Percentiles rank a stretch among this genome's conserved stretches.
phyloP scores from a whole-genome alignment of 2,329 filamentous ascomycete genomes.

The Aureobasidium sp. region DNA sequence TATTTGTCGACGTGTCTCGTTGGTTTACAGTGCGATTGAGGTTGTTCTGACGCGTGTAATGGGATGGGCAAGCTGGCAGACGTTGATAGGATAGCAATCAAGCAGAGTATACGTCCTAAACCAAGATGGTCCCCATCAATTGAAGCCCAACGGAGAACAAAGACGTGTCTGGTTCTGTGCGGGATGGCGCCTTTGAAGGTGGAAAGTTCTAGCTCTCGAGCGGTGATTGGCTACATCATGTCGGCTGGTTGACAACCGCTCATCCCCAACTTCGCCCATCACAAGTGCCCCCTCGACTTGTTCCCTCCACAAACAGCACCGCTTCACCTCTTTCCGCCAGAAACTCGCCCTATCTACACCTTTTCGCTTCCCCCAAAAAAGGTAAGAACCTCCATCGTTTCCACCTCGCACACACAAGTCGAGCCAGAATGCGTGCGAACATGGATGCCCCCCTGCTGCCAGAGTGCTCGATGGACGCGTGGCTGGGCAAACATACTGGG shows the following conservation, averaged over 20 bases:
- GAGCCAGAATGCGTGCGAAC: background rate
- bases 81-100: background rate
- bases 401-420: background rate
- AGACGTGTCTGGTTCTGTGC: constrained; percentile 7
- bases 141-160: constrained; percentile 6
- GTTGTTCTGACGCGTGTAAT: background rate
- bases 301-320: constrained; percentile 4
- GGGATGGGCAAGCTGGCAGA: background rate
- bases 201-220: constrained; percentile 5
- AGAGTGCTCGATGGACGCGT: constrained; percentile 7
- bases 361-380: constrained; percentile 1
- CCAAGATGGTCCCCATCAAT: background rate
- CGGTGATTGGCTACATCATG: constrained; percentile 6
- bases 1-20: constrained; percentile 1
- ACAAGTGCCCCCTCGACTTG: constrained; percentile 6
- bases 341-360: background rate
- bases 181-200: background rate
- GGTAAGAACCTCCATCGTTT: background rate
- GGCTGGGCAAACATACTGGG: constrained; percentile 9
- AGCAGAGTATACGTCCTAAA: background rate
- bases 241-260: background rate
- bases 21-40: background rate
- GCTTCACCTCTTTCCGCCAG: background rate
- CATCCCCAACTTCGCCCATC: constrained; percentile 3
- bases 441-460: background rate